Conservation (phyloP, 768 basidiomycete genomes). For the Mycena leptocephala region DNA sequence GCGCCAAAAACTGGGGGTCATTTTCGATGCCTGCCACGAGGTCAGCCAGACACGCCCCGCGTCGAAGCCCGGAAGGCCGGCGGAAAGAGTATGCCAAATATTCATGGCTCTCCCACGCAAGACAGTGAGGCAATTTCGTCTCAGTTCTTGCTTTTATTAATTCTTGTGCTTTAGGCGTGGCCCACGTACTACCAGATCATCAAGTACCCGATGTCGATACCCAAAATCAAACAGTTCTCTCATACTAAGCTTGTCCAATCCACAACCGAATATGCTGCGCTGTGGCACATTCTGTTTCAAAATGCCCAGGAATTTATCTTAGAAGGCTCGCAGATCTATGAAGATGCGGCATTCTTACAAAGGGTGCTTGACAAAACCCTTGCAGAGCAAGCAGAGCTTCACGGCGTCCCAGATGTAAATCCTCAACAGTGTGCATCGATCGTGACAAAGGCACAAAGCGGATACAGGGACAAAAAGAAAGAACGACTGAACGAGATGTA, state of each 20-base stretch:
- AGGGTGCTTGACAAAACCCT: not conserved
- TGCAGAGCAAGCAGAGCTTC: not conserved
- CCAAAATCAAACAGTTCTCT: no score
- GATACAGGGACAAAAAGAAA: no score
- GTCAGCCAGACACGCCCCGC: not conserved
- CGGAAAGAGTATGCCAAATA: constrained; percentile 8
- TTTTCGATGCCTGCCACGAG: constrained; percentile 3
- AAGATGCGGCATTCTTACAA: constrained; percentile 1
- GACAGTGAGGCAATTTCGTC: not conserved
- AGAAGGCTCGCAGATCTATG: not conserved
- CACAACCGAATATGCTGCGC: no score
- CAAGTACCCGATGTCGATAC: constrained; percentile 15
- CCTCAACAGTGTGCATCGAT: not conserved
- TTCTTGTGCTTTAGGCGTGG: not conserved
- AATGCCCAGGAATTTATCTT: not conserved
- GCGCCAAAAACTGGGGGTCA: not conserved
- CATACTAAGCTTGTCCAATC: no score
- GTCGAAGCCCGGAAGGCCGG: not conserved
- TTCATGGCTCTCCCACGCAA: not conserved
- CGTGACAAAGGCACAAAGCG: not conserved
- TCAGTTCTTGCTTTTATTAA: not conserved
- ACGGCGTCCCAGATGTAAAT: not conserved
- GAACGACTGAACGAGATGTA: no score
- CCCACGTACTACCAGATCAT: constrained; percentile 13
- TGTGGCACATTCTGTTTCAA: no score